phyloP scores from a whole-genome alignment of 2,329 filamentous ascomycete genomes.

The Pseudogymnoascus sp. region DNA sequence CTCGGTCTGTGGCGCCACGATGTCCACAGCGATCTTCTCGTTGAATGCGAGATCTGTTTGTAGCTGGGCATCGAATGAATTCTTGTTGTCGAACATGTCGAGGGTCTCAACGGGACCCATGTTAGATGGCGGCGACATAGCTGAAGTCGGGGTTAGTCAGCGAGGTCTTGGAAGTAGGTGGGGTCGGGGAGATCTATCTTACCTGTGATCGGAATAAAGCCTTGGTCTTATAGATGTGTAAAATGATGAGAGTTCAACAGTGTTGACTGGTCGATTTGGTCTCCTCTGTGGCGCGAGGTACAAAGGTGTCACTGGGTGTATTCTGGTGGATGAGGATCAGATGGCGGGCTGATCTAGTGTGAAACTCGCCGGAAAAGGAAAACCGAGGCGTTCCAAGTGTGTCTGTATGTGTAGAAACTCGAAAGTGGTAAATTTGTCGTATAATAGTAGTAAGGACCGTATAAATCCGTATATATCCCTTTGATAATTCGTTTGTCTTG shows the following conservation, averaged over 20 bases:
- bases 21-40: background rate
- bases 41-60: background rate
- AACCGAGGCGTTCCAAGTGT: background rate
- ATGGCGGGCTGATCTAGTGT: background rate
- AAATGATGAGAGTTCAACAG: background rate
- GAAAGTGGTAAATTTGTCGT: background rate
- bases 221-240: background rate
- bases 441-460: background rate
- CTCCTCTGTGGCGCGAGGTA: background rate
- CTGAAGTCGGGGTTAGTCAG: background rate
- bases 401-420: background rate
- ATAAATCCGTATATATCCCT: slow-evolving; percentile 5
- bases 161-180: background rate
- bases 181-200: background rate
- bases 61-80: background rate
- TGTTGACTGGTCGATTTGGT: background rate
- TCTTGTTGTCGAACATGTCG: background rate
- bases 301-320: background rate
- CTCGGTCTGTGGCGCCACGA: background rate
- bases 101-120: slow-evolving; percentile 2
- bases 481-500: background rate
- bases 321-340: background rate
- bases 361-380: slow-evolving; percentile 2
- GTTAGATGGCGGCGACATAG: background rate
- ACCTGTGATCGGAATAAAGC: background rate